Conservation (phyloP, 768 basidiomycete species). For the Harrya chromipes region DNA sequence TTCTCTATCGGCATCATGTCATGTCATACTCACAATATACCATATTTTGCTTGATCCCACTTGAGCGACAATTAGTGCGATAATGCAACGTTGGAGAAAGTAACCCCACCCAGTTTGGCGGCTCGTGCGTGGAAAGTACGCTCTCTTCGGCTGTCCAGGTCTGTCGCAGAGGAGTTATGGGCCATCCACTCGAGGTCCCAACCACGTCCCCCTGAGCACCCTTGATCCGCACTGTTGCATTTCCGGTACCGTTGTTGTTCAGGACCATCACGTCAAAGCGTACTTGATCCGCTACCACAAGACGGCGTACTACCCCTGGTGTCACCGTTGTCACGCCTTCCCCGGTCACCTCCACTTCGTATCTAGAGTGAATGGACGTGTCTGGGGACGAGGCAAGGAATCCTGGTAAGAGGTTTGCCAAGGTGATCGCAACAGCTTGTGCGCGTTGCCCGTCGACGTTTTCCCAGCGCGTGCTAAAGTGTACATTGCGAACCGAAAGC, state of each 20-base stretch:
- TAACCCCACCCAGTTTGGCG: slow-evolving; percentile 49
- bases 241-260: slow-evolving; percentile 29
- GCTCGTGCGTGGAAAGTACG: slow-evolving; percentile 44
- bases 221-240: slow-evolving; percentile 33
- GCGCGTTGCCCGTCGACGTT: slow-evolving; percentile 35
- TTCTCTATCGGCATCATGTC: background rate
- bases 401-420: slow-evolving; percentile 48
- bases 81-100: background rate
- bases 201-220: slow-evolving; percentile 35
- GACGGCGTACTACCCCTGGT: slow-evolving; percentile 41
- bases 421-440: slow-evolving; percentile 49
- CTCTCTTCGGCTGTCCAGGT: slow-evolving; percentile 38
- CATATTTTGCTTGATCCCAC: slow-evolving; percentile 54
- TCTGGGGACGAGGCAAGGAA: slow-evolving; percentile 19
- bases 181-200: slow-evolving; percentile 37
- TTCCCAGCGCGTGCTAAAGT: slow-evolving; percentile 48
- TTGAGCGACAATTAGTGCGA: slow-evolving; percentile 14
- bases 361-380: slow-evolving; percentile 33
- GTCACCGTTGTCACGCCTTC: slow-evolving; percentile 40
- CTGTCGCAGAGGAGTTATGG: slow-evolving; percentile 36
- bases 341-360: slow-evolving; percentile 38
- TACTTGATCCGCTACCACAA: slow-evolving; percentile 50
- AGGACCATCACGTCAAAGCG: slow-evolving; percentile 47
- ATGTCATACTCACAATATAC: slow-evolving; percentile 45
- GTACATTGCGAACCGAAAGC: slow-evolving; percentile 40